A percentile compares a stretch with the other conserved stretches of the same genome.
phyloP scores from a whole-genome alignment of 1,284 basidiomycete species.

The Ganoderma resinaceum region DNA sequence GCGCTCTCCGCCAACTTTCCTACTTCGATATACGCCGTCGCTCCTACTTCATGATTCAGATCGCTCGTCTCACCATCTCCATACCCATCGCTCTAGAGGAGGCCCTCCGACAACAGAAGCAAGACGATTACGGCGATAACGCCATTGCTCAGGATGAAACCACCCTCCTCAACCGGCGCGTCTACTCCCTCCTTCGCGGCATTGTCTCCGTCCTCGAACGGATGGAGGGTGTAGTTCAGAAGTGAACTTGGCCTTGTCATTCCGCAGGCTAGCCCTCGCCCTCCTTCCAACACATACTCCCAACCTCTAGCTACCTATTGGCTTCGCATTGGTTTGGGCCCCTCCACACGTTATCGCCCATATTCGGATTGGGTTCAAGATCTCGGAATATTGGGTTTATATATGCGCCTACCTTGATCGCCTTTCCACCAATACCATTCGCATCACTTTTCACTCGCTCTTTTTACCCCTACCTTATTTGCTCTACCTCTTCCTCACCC shows the following conservation, averaged over 20 bases:
- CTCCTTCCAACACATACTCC: too few species aligned
- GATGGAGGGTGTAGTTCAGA: constrained; percentile 64
- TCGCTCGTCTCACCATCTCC: constrained; percentile 81
- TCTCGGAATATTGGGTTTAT: constrained; percentile 1
- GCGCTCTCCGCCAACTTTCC: constrained; percentile 75
- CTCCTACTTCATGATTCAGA: constrained; percentile 76
- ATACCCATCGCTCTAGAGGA: constrained; percentile 81
- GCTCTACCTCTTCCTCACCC: background rate
- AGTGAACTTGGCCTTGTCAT: constrained; percentile 1
- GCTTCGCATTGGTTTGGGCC: background rate
- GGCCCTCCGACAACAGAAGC: constrained; percentile 55
- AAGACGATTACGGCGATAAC: constrained; percentile 28
- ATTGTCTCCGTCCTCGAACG: constrained; percentile 67
- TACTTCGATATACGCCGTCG: constrained; percentile 85
- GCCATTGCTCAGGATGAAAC: constrained; percentile 28
- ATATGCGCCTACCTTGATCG: background rate
- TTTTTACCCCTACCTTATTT: constrained; percentile 4
- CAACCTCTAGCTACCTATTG: background rate
- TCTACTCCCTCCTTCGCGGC: constrained; percentile 63
- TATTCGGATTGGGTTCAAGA: background rate
- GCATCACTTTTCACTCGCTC: background rate
- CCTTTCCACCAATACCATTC: background rate
- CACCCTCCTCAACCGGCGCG: constrained; percentile 59
- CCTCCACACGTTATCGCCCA: background rate
- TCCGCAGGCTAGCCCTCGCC: background rate